These are phyloP conservation scores for Boletus semigastroideus DNA, from an alignment of 1,284 basidiomycete species.

Conservation along the genomic window DNA sequence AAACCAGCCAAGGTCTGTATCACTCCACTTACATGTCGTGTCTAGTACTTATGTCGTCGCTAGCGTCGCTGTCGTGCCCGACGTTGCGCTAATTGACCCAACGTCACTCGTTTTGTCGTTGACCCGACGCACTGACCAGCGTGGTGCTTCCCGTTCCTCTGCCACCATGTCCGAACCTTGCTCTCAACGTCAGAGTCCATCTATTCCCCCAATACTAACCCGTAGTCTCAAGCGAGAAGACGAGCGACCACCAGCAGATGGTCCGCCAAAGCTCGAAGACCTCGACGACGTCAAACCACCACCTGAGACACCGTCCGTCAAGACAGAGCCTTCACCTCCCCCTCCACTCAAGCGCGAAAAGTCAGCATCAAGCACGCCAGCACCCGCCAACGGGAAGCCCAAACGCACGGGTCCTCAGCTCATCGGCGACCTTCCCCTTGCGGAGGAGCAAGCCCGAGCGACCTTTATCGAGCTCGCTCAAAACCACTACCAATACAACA, in stretches of 20 bases:
- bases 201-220: slow-evolving; percentile 14
- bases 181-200: slow-evolving; percentile 30
- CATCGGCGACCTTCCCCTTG: slow-evolving; percentile 76
- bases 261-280: slow-evolving; percentile 20
- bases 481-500: slow-evolving; percentile 89
- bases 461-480: slow-evolving; percentile 75
- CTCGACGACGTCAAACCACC: slow-evolving; percentile 28
- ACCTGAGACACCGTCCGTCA: slow-evolving; percentile 30
- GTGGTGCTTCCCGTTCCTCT: slow-evolving; percentile 15
- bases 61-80: slow-evolving; percentile 11
- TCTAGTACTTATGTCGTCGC: slow-evolving; percentile 14
- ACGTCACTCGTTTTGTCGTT: slow-evolving; percentile 25
- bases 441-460: slow-evolving; percentile 69
- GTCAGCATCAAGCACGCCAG: slow-evolving; percentile 32
- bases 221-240: slow-evolving; percentile 19
- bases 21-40: slow-evolving; percentile 3
- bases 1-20: slow-evolving; percentile 27
- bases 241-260: slow-evolving; percentile 3
- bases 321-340: slow-evolving; percentile 29
- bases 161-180: slow-evolving; percentile 35
- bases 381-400: slow-evolving; percentile 28
- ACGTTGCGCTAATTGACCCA: slow-evolving; percentile 21
- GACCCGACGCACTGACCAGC: slow-evolving; percentile 18
- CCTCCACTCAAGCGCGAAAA: slow-evolving; percentile 29
- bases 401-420: slow-evolving; percentile 54